Base-by-base conservation (phyloP, 202 grass and related monocot species). In the Panicum virgatum region DNA sequence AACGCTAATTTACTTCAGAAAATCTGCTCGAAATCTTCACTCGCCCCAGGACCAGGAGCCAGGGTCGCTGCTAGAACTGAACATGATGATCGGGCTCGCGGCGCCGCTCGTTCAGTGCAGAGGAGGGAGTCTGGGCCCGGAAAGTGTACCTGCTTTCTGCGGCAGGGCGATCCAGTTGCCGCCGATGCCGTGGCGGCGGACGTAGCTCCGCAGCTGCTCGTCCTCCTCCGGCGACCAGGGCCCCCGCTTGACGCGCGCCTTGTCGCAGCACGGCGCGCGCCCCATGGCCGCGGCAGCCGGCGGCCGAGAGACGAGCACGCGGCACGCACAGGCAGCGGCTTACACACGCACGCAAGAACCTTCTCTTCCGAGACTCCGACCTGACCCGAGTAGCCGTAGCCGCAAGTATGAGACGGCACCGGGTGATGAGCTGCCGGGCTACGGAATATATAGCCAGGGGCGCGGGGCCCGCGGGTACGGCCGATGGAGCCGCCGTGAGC, bases 191-290 rank as follows among this genome's bases (percentile, higher is more conserved):
- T 92, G 72, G 2, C 34, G 72, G 52, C 85, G 80, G 45, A 98
- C 76, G 82, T 98, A 92, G 83, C 27, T 82, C 42, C 69, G 78
- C 53, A 98, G 92, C 52, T 81, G 44, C 40, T 83, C 85, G 68
- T 98, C 96, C 82, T 98, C 96, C 82, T 96, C 93, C 63, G 87
- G 92, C 12, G 96, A 88, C 96, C 96, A 98, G 9, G 96, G 96
- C 23, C 96, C 96, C 61, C 92, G 80, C 85, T 98, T 98, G 80
- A 98, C 92, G 22, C 71, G 93, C 59, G 83, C 85, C 89, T 91
- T 96, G 85, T 98, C 96, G 58, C 96, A 98, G 89, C 96, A 98
- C 54, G 96, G 96, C 78, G 96, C 89, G 48, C 96, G 92, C 46
- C 96, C 96, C 96, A 98, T 98, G 34, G 19, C 46, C 22, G 34